Conservation (phyloP, 2,329 filamentous ascomycete genomes). For the Pestalotiopsis sp. region DNA sequence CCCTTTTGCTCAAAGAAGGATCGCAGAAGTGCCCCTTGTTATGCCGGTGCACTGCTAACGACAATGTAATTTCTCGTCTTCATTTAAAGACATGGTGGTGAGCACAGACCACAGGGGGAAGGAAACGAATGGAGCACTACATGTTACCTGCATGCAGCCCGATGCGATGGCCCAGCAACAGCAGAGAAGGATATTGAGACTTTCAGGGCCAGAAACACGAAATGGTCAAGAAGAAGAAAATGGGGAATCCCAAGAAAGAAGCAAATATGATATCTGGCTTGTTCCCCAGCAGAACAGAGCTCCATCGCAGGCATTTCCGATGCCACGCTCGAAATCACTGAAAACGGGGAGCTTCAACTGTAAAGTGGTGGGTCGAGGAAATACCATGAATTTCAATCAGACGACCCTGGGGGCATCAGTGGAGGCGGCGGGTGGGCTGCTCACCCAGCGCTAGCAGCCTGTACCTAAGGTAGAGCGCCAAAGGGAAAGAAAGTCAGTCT, state of each 20-base stretch:
- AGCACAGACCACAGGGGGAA: slow-evolving; percentile 27
- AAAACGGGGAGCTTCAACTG: not conserved
- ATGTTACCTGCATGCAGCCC: not conserved
- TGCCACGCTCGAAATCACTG: not conserved
- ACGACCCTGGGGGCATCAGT: slow-evolving; percentile 5
- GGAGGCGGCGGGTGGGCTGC: not conserved
- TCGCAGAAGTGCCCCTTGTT: slow-evolving; percentile 14
- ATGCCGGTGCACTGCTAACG: slow-evolving; percentile 28
- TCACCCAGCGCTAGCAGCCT: not conserved
- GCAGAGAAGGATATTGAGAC: not conserved
- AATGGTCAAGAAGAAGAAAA: not conserved
- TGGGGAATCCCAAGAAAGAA: not conserved
- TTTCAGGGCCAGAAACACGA: not conserved
- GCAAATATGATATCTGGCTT: not conserved
- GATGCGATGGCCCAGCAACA: slow-evolving; percentile 9
- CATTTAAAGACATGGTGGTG: slow-evolving; percentile 27
- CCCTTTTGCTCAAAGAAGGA: slow-evolving; percentile 10
- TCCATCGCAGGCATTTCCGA: slow-evolving; percentile 1
- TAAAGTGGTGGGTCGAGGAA: not conserved
- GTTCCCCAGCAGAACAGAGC: not conserved
- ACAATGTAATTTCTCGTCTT: slow-evolving; percentile 34
- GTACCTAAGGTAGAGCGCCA: not conserved
- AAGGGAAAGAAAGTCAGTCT: not conserved
- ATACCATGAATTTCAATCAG: slow-evolving; percentile 2
- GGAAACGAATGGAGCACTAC: not conserved